A percentile compares a stretch with the other conserved stretches of the same genome.
Conservation (phyloP, 2,329 filamentous ascomycete genomes). For the Penicillium sp. region DNA sequence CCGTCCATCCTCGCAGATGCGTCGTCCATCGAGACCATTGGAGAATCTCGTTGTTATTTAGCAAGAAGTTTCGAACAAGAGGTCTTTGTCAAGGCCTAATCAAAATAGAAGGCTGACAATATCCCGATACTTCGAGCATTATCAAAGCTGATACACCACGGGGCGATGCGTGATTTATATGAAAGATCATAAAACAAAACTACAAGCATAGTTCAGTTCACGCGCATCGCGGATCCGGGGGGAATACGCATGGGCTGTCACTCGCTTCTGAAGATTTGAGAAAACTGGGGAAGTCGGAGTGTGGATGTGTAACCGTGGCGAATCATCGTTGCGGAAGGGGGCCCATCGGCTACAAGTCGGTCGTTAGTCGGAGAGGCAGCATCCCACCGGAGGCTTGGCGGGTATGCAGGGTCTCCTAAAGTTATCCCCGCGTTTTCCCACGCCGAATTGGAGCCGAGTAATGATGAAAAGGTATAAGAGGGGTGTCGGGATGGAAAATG, state of each 20-base stretch:
- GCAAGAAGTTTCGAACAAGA: background rate
- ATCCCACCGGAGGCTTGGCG: conserved; percentile 4
- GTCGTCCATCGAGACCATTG: background rate
- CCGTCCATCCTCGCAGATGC: background rate
- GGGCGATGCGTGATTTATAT: conserved; percentile 7
- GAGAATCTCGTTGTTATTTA: background rate
- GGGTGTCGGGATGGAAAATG: background rate
- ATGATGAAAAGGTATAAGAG: conserved; percentile 1
- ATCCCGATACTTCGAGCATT: background rate
- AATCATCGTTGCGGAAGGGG: conserved; percentile 1
- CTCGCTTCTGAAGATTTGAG: conserved; percentile 1
- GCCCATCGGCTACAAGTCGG: conserved; percentile 13
- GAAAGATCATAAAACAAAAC: background rate
- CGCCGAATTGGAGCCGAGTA: conserved; percentile 6
- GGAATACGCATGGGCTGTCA: conserved; percentile 1
- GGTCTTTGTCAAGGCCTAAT: background rate
- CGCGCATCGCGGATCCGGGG: conserved; percentile 9
- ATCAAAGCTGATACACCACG: background rate
- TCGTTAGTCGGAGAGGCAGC: conserved; percentile 2
- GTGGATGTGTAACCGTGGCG: conserved; percentile 1
- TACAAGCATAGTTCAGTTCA: background rate
- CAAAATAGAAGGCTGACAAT: background rate
- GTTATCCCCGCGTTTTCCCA: background rate
- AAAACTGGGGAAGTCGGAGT: conserved; percentile 12
- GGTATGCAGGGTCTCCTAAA: background rate